Percentiles rank a stretch among this genome's conserved stretches.
Conservation (phyloP, 768 basidiomycete species). For the Chlorophyllum brunneum region DNA sequence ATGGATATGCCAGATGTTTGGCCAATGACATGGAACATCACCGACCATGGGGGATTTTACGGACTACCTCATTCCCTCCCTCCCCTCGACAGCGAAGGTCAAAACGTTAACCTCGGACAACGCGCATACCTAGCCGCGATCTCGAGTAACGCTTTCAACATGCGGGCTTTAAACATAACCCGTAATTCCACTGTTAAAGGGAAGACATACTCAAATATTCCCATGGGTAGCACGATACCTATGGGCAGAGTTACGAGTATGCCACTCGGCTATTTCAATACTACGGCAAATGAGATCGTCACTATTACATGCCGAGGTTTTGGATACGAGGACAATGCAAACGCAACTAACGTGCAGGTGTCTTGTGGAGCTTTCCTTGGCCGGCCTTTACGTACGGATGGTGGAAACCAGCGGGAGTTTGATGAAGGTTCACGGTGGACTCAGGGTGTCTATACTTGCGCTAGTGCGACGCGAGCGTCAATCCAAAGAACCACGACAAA, state of each 20-base stretch:
- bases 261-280: background rate
- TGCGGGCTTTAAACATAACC: conserved; percentile 15
- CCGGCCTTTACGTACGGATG: conserved; percentile 17
- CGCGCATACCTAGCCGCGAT: conserved; percentile 13
- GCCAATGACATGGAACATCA: conserved; percentile 11
- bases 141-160: conserved; percentile 15
- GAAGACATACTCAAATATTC: conserved; percentile 5
- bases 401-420: conserved; percentile 14
- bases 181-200: conserved; percentile 15
- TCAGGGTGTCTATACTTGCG: conserved; percentile 16
- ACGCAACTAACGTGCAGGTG: conserved; percentile 18
- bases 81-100: background rate
- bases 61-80: background rate
- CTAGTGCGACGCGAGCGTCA: conserved; percentile 13
- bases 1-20: background rate
- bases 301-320: conserved; percentile 15
- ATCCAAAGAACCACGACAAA: background rate
- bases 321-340: conserved; percentile 16
- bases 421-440: conserved; percentile 16
- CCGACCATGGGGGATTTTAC: conserved; percentile 17
- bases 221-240: background rate
- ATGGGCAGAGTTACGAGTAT: background rate
- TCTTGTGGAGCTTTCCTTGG: conserved; percentile 17
- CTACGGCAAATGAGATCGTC: background rate
- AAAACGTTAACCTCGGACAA: background rate